Evolutionary conservation across 192 early-diverging fungal species (phyloP).

Genomic region (Coemansia sp.): DNA sequence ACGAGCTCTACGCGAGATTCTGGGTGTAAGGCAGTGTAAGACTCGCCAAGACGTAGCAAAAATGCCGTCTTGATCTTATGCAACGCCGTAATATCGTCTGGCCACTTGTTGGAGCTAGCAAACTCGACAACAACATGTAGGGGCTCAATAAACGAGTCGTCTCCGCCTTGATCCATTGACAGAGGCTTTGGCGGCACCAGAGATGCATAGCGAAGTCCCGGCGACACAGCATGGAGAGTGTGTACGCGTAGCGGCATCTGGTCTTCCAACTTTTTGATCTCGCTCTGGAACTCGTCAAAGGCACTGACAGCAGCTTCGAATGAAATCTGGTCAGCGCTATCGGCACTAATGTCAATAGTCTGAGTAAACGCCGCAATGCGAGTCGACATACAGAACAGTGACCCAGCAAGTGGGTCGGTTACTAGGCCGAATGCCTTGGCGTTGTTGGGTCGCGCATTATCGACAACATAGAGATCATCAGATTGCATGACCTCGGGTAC

Average conservation of each 20-base stretch:
- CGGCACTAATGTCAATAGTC: constrained; percentile 20
- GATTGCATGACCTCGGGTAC: constrained; percentile 22
- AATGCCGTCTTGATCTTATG: constrained; percentile 92
- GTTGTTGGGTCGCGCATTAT: constrained; percentile 12
- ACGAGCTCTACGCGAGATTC: constrained; percentile 39
- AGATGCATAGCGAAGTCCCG: constrained; percentile 67
- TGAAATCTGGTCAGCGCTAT: constrained; percentile 15
- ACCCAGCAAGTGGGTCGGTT: neutral
- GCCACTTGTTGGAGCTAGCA: constrained; percentile 84
- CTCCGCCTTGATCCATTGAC: constrained; percentile 42
- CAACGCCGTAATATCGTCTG: constrained; percentile 83
- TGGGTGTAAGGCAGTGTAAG: constrained; percentile 50
- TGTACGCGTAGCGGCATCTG: constrained; percentile 51
- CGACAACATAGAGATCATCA: constrained; percentile 22
- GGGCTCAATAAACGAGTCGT: constrained; percentile 63
- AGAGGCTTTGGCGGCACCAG: constrained; percentile 45
- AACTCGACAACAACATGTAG: constrained; percentile 85
- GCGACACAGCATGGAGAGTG: constrained; percentile 39
- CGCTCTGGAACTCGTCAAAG: constrained; percentile 34
- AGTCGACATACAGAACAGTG: constrained; percentile 22
- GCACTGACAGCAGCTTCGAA: constrained; percentile 40
- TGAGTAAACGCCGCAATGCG: constrained; percentile 25
- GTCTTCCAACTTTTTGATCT: constrained; percentile 37
- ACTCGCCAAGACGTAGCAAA: constrained; percentile 73
- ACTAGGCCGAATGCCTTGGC: constrained; percentile 2